phyloP scores from a whole-genome alignment of 345 rosid genomes.

The Bruguiera sexangula region DNA sequence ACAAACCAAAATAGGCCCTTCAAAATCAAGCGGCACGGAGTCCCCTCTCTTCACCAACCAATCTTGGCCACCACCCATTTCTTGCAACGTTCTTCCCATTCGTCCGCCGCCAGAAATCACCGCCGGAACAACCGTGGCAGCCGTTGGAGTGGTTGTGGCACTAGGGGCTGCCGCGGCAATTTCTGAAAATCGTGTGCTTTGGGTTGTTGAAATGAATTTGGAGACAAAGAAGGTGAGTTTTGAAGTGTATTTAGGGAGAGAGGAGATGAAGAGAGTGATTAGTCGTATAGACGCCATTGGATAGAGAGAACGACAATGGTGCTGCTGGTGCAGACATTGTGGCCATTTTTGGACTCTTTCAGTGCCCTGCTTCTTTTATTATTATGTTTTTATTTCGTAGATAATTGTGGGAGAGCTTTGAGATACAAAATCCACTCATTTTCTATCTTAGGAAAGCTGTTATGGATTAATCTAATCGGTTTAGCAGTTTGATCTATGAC shows the following conservation, averaged over 20 bases:
- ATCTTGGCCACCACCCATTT: conserved; percentile 80
- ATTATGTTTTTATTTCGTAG: no score
- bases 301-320: neutral
- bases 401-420: no score
- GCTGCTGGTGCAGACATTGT: neutral
- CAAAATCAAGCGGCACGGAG: conserved; percentile 72
- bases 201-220: conserved; percentile 14
- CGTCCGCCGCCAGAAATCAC: conserved; percentile 93
- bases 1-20: conserved; percentile 86
- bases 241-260: conserved; percentile 30
- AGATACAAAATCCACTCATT: no score
- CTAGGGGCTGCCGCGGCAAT: conserved; percentile 43
- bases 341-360: neutral
- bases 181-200: conserved; percentile 29
- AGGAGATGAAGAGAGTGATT: conserved; percentile 31
- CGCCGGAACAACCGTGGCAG: conserved; percentile 66
- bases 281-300: conserved; percentile 42
- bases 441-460: no score
- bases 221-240: conserved; percentile 3
- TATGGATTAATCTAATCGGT: no score
- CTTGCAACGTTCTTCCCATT: conserved; percentile 81
- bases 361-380: no score
- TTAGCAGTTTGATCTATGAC: fast-evolving
- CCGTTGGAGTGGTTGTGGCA: neutral
- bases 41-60: conserved; percentile 87